Evolutionary conservation across 257 asterid species (phyloP).

Genomic region (Avicennia marina): DNA sequence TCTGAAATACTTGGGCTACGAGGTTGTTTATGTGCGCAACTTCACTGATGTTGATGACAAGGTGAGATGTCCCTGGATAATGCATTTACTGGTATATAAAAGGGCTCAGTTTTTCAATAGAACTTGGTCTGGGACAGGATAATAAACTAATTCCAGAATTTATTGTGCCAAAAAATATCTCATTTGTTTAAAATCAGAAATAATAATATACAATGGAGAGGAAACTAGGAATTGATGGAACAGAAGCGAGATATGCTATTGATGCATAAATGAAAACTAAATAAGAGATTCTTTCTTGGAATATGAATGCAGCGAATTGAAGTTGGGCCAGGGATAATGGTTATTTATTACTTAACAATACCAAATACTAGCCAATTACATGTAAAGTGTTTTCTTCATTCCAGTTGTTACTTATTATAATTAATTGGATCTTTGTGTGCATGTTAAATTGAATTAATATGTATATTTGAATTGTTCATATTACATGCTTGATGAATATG

Average conservation of each 20-base stretch:
- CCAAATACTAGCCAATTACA: background rate
- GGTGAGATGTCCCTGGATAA: conserved; percentile 39
- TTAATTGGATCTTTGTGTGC: background rate
- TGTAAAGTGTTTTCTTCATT: background rate
- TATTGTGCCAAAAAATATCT: too few species aligned
- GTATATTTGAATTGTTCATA: too few species aligned
- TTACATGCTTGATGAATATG: too few species aligned
- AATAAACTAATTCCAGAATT: too few species aligned
- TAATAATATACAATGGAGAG: background rate
- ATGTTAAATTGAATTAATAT: too few species aligned
- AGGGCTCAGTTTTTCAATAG: too few species aligned
- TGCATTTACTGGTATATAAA: background rate
- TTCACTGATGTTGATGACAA: conserved; percentile 93
- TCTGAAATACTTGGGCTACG: conserved; percentile 67
- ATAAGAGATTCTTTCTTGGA: background rate
- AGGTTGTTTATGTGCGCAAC: conserved; percentile 80
- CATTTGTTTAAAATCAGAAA: too few species aligned
- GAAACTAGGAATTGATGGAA: background rate
- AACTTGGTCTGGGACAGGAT: too few species aligned
- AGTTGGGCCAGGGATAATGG: background rate
- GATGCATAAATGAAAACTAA: background rate
- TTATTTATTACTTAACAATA: background rate
- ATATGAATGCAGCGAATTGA: background rate
- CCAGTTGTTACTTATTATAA: background rate
- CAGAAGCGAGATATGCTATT: background rate